Evolutionary conservation across 129 eudicot species (phyloP).

Genomic region (Oenanthe sinensis): DNA sequence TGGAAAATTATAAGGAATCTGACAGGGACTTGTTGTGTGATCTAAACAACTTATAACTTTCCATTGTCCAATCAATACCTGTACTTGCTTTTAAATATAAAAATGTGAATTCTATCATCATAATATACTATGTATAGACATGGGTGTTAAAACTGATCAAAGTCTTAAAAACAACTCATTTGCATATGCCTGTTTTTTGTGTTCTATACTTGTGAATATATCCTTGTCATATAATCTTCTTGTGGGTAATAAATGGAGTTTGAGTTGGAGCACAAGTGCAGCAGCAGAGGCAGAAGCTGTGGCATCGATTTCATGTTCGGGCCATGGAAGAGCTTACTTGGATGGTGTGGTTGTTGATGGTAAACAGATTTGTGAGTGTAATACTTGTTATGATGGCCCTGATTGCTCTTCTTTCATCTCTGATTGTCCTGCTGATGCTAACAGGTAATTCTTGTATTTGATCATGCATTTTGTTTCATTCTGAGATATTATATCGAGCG

Average conservation of each 20-base stretch:
- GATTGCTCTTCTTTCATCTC: slow-evolving; percentile 40
- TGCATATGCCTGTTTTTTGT: neutral
- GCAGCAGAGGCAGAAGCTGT: slow-evolving; percentile 69
- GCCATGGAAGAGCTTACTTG: slow-evolving; percentile 66
- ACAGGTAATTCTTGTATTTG: slow-evolving; percentile 22
- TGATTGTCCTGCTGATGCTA: slow-evolving; percentile 42
- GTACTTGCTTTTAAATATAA: neutral
- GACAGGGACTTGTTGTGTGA: neutral
- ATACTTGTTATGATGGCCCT: slow-evolving; percentile 46
- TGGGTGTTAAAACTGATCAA: neutral
- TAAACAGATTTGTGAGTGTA: slow-evolving; percentile 57
- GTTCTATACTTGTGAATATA: slow-evolving; percentile 2
- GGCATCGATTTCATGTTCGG: slow-evolving; percentile 54
- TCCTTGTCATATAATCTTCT: neutral
- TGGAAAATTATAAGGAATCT: neutral
- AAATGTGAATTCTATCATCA: neutral
- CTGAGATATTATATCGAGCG: no score
- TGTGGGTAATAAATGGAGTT: slow-evolving; percentile 8
- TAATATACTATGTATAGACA: neutral
- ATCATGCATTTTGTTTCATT: neutral
- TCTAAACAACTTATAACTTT: neutral
- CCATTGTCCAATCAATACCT: neutral
- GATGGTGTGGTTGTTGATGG: slow-evolving; percentile 46
- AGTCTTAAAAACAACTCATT: neutral
- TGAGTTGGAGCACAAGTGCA: slow-evolving; percentile 50